Base-by-base conservation (phyloP, 2,329 filamentous ascomycete genomes). In the Drechslera avenae region DNA sequence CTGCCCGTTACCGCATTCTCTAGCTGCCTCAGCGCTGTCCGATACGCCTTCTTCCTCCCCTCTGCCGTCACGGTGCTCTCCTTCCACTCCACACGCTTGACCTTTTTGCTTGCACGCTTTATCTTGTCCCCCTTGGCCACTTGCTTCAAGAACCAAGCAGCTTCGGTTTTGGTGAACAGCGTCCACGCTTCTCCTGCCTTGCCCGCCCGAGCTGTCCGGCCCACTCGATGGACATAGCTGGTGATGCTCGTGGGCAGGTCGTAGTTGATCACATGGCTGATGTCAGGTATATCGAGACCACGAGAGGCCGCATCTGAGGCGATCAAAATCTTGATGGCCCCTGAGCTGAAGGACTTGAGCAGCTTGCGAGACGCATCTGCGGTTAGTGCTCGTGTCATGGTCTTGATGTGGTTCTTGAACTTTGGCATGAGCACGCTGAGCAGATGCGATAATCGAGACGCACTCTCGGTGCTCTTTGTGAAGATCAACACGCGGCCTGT, bases 301-400 rank as follows among this genome's bases (percentile, higher is more conserved):
- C 93, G 89, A 2, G 91, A 90, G 1, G 94, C 90, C n/a, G 95
- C 87, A 70, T 97, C 93, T 0, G 94, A 96, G 1, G 92, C 91
- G 37, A 97, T 87, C 35, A 97, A 84, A 39, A 96, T 85, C 5
- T 86, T 86, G 19, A 89, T 74, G 51, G 83, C 83, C 50, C 81
- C 81, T 6, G 77, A 72, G 3, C 81, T 76, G 71, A 93, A 92
- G n/a, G 83, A 81, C 19, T 81, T 80, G 18, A 92, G 78, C 0
- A 87, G 85, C 63, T 85, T 86, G 52, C 84, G 83, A 13, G 89
- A 86, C 12, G 83, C 80, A 12, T 86, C 83, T 1, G 87, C 89
- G n/a, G 88, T 84, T 19, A 86, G 88, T 0, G 89, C 89, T 16
- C 90, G 92, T 12, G 90, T 90, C 54, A 94, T 83, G 0, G 87